Percentiles rank a stretch among this genome's conserved stretches.
Evolutionary conservation across 2,329 filamentous ascomycete species (phyloP).

Genomic region (Calonectria hawksworthii): DNA sequence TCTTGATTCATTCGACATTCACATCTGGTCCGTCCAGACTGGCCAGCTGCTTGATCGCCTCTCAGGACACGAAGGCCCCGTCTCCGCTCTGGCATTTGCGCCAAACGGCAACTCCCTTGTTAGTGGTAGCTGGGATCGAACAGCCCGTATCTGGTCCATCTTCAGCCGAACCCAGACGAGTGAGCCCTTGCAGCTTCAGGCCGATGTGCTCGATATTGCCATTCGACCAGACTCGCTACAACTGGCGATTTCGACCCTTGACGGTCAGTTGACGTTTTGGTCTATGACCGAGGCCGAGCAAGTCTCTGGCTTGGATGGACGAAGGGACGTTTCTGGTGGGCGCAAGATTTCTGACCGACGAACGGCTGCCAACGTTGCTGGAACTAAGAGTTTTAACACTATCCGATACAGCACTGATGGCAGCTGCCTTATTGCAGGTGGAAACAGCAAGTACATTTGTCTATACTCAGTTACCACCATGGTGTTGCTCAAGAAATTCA

Average conservation of each 20-base stretch:
- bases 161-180: conserved; percentile 95
- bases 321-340: conserved; percentile 92
- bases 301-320: conserved; percentile 86
- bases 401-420: conserved; percentile 95
- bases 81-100: conserved; percentile 89
- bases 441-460: conserved; percentile 99
- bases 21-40: conserved; percentile 98
- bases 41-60: conserved; percentile 93
- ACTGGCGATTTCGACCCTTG: conserved; percentile 90
- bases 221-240: conserved; percentile 93
- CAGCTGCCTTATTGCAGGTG: conserved; percentile 88
- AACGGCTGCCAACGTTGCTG: conserved; percentile 90
- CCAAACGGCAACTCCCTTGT: conserved; percentile 87
- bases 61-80: conserved; percentile 92
- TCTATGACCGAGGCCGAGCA: conserved; percentile 90
- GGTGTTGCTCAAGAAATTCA: conserved; percentile 93
- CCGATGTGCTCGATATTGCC: conserved; percentile 89
- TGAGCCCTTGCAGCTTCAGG: conserved; percentile 91
- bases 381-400: conserved; percentile 90
- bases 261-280: conserved; percentile 97
- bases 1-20: conserved; percentile 95
- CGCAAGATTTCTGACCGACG: conserved; percentile 89
- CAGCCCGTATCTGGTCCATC: conserved; percentile 95
- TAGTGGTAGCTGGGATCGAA: conserved; percentile 97
- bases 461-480: conserved; percentile 95